Evolutionary conservation across 192 early-diverging fungal species (phyloP), one percentile per base, ranked within the genome.

Genomic region (Phlyctochytrium planicorne): DNA sequence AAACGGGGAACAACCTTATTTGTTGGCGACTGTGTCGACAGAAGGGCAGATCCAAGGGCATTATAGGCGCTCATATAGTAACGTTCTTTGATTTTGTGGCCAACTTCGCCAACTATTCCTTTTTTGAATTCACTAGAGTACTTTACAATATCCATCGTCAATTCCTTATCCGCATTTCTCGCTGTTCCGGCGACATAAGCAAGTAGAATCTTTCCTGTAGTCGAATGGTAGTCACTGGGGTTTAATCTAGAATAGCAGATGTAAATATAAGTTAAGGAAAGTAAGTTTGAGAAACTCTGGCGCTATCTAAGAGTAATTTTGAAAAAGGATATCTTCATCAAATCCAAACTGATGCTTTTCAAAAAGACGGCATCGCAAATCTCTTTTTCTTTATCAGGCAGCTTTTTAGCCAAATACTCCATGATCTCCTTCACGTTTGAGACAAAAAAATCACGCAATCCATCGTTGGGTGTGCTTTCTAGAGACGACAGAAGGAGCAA

Each of bases 271-370:
- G 40, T 47, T 47, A 47, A 47, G 40, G 40, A 47, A 47, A 47
- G 10, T 47, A 20, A 47, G 40, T n/a, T n/a, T n/a, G n/a, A n/a
- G n/a, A n/a, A n/a, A n/a, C n/a, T n/a, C n/a, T n/a, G n/a, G n/a
- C n/a, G n/a, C n/a, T n/a, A n/a, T n/a, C n/a, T n/a, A n/a, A n/a
- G n/a, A n/a, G n/a, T n/a, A n/a, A n/a, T n/a, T n/a, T n/a, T n/a
- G n/a, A n/a, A n/a, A n/a, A n/a, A 86, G 67, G 80, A 82, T 63
- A 82, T 75, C 60, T 84, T 69, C 53, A 88, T 65, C 24, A 89
- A 52, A 2, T 69, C 52, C 35, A 79, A 86, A 25, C 74, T 73
- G 27, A 73, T 70, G 4, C 70, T 59, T 50, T 82, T 88, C 33
- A 60, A 68, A 27, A 78, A 53, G n/a, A 86, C 63, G 32, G 52